phyloP scores from a whole-genome alignment of 495 filamentous ascomycete genomes.

The Podospora australis region DNA sequence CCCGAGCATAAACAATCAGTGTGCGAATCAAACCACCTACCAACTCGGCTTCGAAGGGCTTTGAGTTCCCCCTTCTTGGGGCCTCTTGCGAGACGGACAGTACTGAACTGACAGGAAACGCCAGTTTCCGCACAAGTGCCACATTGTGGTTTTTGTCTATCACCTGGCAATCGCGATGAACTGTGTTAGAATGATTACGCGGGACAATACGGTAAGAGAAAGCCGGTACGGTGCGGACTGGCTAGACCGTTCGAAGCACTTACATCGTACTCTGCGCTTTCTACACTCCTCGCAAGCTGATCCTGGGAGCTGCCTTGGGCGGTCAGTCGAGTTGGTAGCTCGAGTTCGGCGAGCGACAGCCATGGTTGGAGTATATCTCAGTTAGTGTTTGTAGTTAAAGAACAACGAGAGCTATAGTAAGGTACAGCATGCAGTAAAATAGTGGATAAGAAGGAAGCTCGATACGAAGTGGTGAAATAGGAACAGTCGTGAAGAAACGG shows the following conservation, averaged over 20 bases:
- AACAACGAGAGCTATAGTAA: not conserved
- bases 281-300: conserved; percentile 45
- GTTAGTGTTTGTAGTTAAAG: not conserved
- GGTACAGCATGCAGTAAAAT: too few species aligned
- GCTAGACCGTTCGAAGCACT: conserved; percentile 3
- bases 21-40: conserved; percentile 24
- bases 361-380: conserved; percentile 7
- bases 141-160: conserved; percentile 46
- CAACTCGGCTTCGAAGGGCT: conserved; percentile 41
- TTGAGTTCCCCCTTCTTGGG: conserved; percentile 51
- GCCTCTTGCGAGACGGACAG: conserved; percentile 39
- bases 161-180: conserved; percentile 31
- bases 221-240: not conserved
- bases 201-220: not conserved
- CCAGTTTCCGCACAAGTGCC: conserved; percentile 45
- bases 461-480: too few species aligned
- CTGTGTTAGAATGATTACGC: too few species aligned
- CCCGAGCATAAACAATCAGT: not conserved
- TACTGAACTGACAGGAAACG: conserved; percentile 43
- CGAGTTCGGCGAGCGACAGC: conserved; percentile 13
- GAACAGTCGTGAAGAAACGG: too few species aligned
- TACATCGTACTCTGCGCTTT: conserved; percentile 41
- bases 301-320: conserved; percentile 37
- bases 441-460: too few species aligned
- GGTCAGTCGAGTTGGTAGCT: conserved; percentile 4